A percentile compares a stretch with the other conserved stretches of the same genome.
phyloP scores from a whole-genome alignment of 805 yeast genomes.

The Yamadazyma sp. region DNA sequence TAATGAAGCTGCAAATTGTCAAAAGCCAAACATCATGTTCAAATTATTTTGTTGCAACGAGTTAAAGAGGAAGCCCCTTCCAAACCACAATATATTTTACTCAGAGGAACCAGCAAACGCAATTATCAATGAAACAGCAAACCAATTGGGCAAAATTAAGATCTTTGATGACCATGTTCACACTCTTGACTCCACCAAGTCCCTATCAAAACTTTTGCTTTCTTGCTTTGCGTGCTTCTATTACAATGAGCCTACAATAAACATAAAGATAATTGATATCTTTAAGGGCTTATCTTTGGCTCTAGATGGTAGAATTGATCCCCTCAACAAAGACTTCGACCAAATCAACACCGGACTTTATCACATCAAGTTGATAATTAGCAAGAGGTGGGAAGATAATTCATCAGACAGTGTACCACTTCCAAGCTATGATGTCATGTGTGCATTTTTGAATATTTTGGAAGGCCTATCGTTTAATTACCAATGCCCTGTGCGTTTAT shows the following conservation, averaged over 20 bases:
- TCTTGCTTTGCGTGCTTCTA: background rate
- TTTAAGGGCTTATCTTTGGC: background rate
- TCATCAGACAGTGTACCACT: no score
- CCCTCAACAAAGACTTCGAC: conserved; percentile 1
- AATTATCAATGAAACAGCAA: background rate
- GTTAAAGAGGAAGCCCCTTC: background rate
- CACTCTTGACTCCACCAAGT: background rate
- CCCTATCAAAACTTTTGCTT: background rate
- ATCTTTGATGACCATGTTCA: background rate
- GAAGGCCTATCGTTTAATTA: no score
- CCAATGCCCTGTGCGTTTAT: no score
- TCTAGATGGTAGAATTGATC: conserved; percentile 1
- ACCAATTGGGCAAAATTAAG: background rate
- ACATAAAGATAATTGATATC: background rate
- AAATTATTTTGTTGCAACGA: background rate
- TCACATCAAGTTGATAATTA: no score
- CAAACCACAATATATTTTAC: background rate
- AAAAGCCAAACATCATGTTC: conserved; percentile 3
- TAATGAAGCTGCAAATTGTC: background rate
- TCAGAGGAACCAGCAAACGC: background rate
- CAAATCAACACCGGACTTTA: background rate
- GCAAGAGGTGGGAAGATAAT: no score
- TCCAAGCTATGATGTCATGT: no score
- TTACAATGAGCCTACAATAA: background rate
- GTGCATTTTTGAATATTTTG: no score